A percentile compares a stretch with the other conserved stretches of the same genome.
Evolutionary conservation across 2,329 filamentous ascomycete species (phyloP).

Genomic region (Golovinomyces cichoracearum): DNA sequence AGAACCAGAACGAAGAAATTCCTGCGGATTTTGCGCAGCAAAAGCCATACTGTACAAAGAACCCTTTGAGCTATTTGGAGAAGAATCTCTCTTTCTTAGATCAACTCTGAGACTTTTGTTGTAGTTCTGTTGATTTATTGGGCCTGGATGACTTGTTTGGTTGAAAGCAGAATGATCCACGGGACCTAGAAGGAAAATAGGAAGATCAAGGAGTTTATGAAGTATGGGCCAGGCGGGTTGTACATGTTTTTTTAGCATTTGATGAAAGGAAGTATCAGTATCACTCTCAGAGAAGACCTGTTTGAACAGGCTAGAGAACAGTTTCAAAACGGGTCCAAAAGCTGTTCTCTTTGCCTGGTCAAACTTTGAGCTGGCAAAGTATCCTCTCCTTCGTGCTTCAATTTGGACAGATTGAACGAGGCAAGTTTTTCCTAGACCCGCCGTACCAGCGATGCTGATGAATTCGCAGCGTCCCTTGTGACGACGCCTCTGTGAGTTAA

Average conservation of each 20-base stretch:
- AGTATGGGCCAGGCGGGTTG: constrained; percentile 38
- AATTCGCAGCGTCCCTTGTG: constrained; percentile 37
- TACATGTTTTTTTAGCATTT: constrained; percentile 33
- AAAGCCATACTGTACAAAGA: constrained; percentile 10
- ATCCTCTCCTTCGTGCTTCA: constrained; percentile 35
- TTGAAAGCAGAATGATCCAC: background rate
- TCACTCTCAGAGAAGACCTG: constrained; percentile 42
- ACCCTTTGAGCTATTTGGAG: constrained; percentile 6
- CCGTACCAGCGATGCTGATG: constrained; percentile 32
- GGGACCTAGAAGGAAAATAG: constrained; percentile 38
- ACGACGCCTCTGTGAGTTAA: constrained; percentile 23
- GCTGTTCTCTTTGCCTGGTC: constrained; percentile 32
- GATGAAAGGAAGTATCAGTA: constrained; percentile 37
- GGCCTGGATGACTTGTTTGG: constrained; percentile 8
- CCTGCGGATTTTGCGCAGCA: constrained; percentile 27
- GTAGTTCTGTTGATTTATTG: constrained; percentile 5
- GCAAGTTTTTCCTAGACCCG: constrained; percentile 36
- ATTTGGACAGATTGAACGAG: constrained; percentile 36
- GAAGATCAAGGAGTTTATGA: constrained; percentile 33
- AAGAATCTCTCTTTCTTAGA: constrained; percentile 8
- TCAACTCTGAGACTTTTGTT: constrained; percentile 11
- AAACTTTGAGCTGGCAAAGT: constrained; percentile 40
- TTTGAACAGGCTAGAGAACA: constrained; percentile 38
- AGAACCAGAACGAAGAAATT: constrained; percentile 30
- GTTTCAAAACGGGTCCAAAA: constrained; percentile 35